Evolutionary conservation across 1,284 basidiomycete species (phyloP).

Genomic region (Microbotryomycetes sp.): DNA sequence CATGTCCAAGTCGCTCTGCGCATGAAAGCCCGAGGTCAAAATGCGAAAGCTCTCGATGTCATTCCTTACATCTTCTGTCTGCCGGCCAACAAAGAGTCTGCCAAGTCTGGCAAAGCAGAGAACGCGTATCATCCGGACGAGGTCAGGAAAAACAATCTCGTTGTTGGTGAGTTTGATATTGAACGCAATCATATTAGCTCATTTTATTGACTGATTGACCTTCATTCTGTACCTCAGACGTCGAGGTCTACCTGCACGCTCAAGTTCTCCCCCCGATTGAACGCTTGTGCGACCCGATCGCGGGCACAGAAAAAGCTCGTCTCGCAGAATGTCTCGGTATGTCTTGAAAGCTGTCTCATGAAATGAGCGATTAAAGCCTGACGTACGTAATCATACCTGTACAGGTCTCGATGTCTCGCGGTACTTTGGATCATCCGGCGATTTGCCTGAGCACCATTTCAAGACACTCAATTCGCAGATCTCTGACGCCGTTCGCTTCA

Average conservation of each 20-base stretch:
- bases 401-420: slow-evolving; percentile 76
- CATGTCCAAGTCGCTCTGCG: slow-evolving; percentile 94
- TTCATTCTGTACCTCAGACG: not conserved
- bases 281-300: slow-evolving; percentile 90
- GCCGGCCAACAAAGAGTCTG: slow-evolving; percentile 62
- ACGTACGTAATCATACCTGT: not conserved
- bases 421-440: slow-evolving; percentile 51
- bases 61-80: slow-evolving; percentile 94
- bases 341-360: too few species aligned
- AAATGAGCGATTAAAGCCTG: too few species aligned
- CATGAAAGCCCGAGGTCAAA: slow-evolving; percentile 77
- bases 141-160: slow-evolving; percentile 61
- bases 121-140: slow-evolving; percentile 92
- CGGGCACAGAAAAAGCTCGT: slow-evolving; percentile 85
- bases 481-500: slow-evolving; percentile 80
- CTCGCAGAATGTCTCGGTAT: slow-evolving; percentile 89
- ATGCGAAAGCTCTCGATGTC: slow-evolving; percentile 80
- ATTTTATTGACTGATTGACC: not conserved
- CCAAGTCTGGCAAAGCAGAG: slow-evolving; percentile 79
- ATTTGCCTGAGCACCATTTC: slow-evolving; percentile 63
- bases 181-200: slow-evolving; percentile 6
- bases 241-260: slow-evolving; percentile 82
- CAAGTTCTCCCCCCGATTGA: slow-evolving; percentile 94
- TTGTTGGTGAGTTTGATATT: slow-evolving; percentile 56
- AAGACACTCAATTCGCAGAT: slow-evolving; percentile 82